A percentile compares a stretch with the other conserved stretches of the same genome.
Evolutionary conservation across 2,329 filamentous ascomycete species (phyloP).

Genomic region (Aspergillus carbonarius): DNA sequence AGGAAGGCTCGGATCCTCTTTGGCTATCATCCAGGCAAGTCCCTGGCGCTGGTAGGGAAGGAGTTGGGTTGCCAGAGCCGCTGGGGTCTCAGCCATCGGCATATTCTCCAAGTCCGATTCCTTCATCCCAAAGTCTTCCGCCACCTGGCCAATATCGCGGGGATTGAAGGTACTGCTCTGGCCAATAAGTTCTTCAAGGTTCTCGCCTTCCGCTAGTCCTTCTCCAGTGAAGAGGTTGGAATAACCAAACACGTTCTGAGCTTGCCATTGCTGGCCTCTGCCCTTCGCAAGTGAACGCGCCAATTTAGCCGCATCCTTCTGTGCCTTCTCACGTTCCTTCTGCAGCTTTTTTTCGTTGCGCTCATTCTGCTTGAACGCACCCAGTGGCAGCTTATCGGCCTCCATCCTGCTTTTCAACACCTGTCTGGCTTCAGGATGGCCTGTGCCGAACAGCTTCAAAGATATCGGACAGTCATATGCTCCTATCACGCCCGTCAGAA

Average conservation of each 20-base stretch:
- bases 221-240: constrained; percentile 38
- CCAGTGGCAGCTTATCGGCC: constrained; percentile 61
- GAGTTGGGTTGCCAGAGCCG: constrained; percentile 62
- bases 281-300: constrained; percentile 27
- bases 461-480: constrained; percentile 70
- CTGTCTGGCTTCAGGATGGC: constrained; percentile 52
- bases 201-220: constrained; percentile 33
- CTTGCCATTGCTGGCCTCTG: constrained; percentile 27
- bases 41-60: constrained; percentile 79
- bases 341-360: constrained; percentile 44
- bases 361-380: constrained; percentile 55
- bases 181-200: constrained; percentile 63
- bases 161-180: constrained; percentile 68
- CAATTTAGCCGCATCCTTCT: constrained; percentile 39
- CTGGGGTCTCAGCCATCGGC: constrained; percentile 70
- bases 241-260: constrained; percentile 29
- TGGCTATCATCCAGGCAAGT: constrained; percentile 75
- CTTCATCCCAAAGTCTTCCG: constrained; percentile 68
- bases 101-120: constrained; percentile 70
- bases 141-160: constrained; percentile 61
- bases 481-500: constrained; percentile 65
- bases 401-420: constrained; percentile 63
- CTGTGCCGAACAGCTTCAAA: constrained; percentile 68
- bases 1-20: constrained; percentile 70
- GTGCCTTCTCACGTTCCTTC: constrained; percentile 55